phyloP scores from a whole-genome alignment of 2,329 filamentous ascomycete genomes.

The Fusarium hostae region DNA sequence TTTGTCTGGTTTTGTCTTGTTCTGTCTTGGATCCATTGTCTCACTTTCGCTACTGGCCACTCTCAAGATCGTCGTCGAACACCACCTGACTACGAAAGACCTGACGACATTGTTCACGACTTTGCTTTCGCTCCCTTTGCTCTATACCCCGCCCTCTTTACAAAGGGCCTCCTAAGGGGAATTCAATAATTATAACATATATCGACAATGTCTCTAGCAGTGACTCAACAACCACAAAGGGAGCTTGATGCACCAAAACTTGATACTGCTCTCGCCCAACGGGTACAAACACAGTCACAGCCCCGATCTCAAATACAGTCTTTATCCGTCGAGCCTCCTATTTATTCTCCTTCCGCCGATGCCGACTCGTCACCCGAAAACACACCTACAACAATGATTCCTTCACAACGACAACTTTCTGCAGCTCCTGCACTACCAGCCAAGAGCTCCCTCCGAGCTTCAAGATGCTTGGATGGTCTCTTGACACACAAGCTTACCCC shows the following conservation, averaged over 20 bases:
- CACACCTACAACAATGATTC: constrained; percentile 46
- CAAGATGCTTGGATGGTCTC: constrained; percentile 52
- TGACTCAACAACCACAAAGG: constrained; percentile 39
- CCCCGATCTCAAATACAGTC: constrained; percentile 42
- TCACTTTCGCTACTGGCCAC: constrained; percentile 35
- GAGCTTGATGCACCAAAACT: constrained; percentile 37
- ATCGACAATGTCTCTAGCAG: constrained; percentile 41
- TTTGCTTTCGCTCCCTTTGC: constrained; percentile 21
- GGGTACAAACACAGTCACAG: constrained; percentile 29
- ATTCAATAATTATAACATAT: constrained; percentile 35
- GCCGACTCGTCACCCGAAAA: constrained; percentile 37
- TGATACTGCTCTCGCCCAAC: constrained; percentile 32
- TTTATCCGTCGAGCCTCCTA: constrained; percentile 42
- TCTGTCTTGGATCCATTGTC: constrained; percentile 34
- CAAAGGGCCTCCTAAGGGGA: constrained; percentile 27
- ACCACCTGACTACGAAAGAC: constrained; percentile 21
- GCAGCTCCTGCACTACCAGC: constrained; percentile 59
- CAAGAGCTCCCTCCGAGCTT: constrained; percentile 62
- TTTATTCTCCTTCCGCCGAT: constrained; percentile 42
- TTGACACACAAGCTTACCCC: constrained; percentile 46
- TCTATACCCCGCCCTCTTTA: constrained; percentile 24
- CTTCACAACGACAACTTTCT: constrained; percentile 40
- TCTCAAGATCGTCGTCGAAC: constrained; percentile 25
- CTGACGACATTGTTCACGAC: constrained; percentile 34
- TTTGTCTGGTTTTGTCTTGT: constrained; percentile 36